These are phyloP conservation scores for Tolypocladium nubicola DNA, from an alignment of 2,329 filamentous ascomycete genomes.

Conservation along the genomic window DNA sequence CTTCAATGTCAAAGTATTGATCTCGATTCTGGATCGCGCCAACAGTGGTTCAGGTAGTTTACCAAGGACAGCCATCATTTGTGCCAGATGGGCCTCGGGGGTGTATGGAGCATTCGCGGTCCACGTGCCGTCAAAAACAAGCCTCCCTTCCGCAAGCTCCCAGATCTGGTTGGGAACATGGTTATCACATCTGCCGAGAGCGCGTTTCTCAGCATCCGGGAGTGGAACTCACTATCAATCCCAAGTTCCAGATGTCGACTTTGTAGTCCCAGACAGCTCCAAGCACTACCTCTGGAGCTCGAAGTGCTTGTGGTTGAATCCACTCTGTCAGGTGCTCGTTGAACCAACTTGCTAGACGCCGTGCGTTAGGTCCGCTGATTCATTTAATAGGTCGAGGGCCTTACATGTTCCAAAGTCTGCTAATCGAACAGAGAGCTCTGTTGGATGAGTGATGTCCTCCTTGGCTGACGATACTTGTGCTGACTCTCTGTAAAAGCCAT, in stretches of 20 bases:
- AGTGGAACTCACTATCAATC: slow-evolving; percentile 3
- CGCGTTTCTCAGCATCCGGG: no score
- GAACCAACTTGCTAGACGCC: slow-evolving; percentile 10
- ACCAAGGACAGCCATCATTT: slow-evolving; percentile 12
- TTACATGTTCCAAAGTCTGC: slow-evolving; percentile 12
- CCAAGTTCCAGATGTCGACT: slow-evolving; percentile 14
- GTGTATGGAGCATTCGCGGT: slow-evolving; percentile 9
- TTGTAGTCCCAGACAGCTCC: slow-evolving; percentile 13
- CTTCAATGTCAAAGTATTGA: slow-evolving; percentile 4
- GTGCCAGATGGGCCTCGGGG: slow-evolving; percentile 13
- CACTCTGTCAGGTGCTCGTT: slow-evolving; percentile 13
- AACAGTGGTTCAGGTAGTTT: slow-evolving; percentile 6
- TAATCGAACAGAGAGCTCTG: slow-evolving; percentile 7
- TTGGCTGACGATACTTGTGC: slow-evolving; percentile 6
- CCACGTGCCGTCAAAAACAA: slow-evolving; percentile 13
- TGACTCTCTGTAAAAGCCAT: slow-evolving; percentile 8
- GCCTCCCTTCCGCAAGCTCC: slow-evolving; percentile 10
- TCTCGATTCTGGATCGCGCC: slow-evolving; percentile 3
- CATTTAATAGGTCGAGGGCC: neutral
- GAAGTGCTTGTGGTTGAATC: slow-evolving; percentile 14
- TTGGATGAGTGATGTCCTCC: slow-evolving; percentile 5
- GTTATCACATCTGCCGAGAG: neutral
- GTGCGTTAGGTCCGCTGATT: neutral
- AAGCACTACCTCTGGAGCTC: slow-evolving; percentile 15
- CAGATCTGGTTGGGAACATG: slow-evolving; percentile 7